Base-by-base conservation (phyloP, 768 basidiomycete genomes). In the Lanmaoa rubissima region DNA sequence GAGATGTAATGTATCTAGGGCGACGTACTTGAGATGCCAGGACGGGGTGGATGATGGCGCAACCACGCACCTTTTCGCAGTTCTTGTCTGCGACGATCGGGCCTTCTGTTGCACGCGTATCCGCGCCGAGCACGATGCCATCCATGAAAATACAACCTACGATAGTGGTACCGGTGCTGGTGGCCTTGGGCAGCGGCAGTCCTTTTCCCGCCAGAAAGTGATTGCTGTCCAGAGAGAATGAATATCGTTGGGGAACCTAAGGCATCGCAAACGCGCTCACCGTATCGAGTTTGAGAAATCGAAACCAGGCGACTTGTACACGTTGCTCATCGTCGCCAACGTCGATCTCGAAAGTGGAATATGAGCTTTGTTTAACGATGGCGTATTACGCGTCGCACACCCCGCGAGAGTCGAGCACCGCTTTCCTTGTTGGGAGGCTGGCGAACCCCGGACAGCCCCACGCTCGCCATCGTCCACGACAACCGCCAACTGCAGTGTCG, bases 71-170 rank as follows among this genome's bases (percentile, higher is more conserved):
- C 89, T 99, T 99, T 78, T 98, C 97, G 74, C 97, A 99, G 76
- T 99, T 99, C 84, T 99, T 98, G 78, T 98, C 96, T 0, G 93
- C 93, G 28, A 99, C 92, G 61, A 98, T 98, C 24, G 84, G 82
- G 1, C 96, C 97, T 58, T 87, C 92, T 0, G 97, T 98, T 5
- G 97, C 95, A 65, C 96, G 82, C 1, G 97, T 99, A 73, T 98
- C 97, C 14, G 97, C 97, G 45, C 96, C 97, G 6, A 99, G 82
- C 17, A 96, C 83, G 63, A 99, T 87, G 6, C 97, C 97, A 68
- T 92, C 92, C 63, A 86, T 87, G 74, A 90, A 98, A 53, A 97
- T 75, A 67, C 93, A 93, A 28, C 97, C 97, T 17, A 99, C 97
- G 78, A 99, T 98, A 48, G 96, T 99, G 5, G 96, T 99, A 64